Evolutionary conservation across 257 asterid species (phyloP), one percentile per base, ranked within the genome.

Genomic region (Solanum gandarillasii): DNA sequence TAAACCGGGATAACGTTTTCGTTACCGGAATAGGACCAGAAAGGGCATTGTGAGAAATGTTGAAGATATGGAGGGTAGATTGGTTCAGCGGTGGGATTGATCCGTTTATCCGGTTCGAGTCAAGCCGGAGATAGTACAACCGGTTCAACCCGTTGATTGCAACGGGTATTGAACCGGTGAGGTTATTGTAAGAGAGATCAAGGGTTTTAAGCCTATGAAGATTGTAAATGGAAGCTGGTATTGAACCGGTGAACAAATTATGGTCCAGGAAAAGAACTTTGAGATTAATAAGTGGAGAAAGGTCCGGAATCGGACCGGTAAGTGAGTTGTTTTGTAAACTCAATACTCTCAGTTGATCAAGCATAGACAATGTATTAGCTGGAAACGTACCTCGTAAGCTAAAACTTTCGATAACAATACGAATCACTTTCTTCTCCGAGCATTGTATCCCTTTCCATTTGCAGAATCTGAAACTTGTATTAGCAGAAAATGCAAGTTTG

Each of bases 101-200:
- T n/a, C 98, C 98, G 86, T 90, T 94, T 87, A 96, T 89, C 88
- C 97, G 91, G 95, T 96, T 96, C 87, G 92, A 94, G 29, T 96
- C 98, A 52, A 96, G 93, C 13, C 98, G 94, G 88, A 96, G 98
- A 65, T 85, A 93, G 91, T 87, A 91, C 89, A 96, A 67, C 82
- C 96, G 91, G 89, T 92, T 94, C 36, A 96, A 84, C 3, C 71
- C 83, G 87, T 88, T 91, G 6, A 96, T 75, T 0, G 93, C 88
- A 0, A 9, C 20, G 3, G 98, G 94, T 12, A 96, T 83, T 3
- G 92, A 21, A 71, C 98, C 98, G 88, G 94, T 75, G 18, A 96
- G 91, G 87, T 94, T 92, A 90, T 96, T 96, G 87, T 87, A 76
- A 0, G 99, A 95, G 12, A 95, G 93, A 89, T 95, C 99, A 18